Percentiles rank a stretch among this genome's conserved stretches.
Conservation (phyloP, 495 filamentous ascomycete species). For the Venustampulla echinocandica region DNA sequence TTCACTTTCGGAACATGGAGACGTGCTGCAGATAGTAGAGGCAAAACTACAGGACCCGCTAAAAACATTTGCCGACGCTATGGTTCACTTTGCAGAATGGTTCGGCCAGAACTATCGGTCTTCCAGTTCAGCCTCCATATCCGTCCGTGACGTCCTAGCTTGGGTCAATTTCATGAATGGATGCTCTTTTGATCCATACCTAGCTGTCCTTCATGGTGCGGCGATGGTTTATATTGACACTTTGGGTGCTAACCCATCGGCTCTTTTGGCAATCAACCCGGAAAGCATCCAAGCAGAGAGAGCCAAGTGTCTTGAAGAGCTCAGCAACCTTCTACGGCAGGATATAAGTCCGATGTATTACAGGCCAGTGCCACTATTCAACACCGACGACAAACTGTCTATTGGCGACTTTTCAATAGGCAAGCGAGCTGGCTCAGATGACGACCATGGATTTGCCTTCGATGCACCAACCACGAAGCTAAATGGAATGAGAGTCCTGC, state of each 20-base stretch:
- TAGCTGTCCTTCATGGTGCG: slow-evolving; percentile 73
- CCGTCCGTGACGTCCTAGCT: slow-evolving; percentile 79
- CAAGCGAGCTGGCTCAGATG: slow-evolving; percentile 35
- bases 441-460: slow-evolving; percentile 63
- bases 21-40: slow-evolving; percentile 77
- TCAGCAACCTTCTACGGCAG: slow-evolving; percentile 54
- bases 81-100: slow-evolving; percentile 88
- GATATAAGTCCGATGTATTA: slow-evolving; percentile 58
- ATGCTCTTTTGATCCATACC: slow-evolving; percentile 39
- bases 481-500: slow-evolving; percentile 82
- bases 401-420: slow-evolving; percentile 68
- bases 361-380: slow-evolving; percentile 13
- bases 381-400: slow-evolving; percentile 36
- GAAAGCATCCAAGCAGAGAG: slow-evolving; percentile 52
- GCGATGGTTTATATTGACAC: slow-evolving; percentile 95
- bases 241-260: slow-evolving; percentile 86
- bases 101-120: slow-evolving; percentile 72
- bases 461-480: slow-evolving; percentile 79
- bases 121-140: slow-evolving; percentile 63
- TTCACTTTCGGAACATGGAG: slow-evolving; percentile 66
- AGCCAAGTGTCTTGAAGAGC: slow-evolving; percentile 58
- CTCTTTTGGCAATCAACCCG: slow-evolving; percentile 59
- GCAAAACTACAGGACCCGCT: slow-evolving; percentile 53
- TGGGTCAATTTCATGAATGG: slow-evolving; percentile 93
- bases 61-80: slow-evolving; percentile 45